Conservation (phyloP, 2,329 filamentous ascomycete species). For the Cadophora sp. region DNA sequence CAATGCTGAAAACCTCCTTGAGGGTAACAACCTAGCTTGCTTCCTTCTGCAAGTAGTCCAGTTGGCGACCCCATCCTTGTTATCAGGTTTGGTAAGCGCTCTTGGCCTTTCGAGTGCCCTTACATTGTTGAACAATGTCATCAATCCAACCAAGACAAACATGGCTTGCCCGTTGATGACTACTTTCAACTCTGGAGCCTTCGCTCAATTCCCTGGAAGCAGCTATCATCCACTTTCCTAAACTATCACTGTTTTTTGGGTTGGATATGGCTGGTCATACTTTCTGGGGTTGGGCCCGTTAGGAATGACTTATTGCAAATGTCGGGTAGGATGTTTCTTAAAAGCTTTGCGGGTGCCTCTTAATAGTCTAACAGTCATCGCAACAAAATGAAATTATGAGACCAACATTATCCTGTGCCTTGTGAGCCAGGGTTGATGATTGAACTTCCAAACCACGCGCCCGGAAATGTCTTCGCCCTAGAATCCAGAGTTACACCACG, state of each 20-base stretch:
- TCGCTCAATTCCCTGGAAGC: conserved; percentile 28
- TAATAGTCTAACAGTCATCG: not conserved
- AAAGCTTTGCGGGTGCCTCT: not conserved
- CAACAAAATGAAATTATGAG: not conserved
- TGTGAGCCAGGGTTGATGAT: not conserved
- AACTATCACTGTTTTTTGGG: not conserved
- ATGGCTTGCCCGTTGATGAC: conserved; percentile 26
- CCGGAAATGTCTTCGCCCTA: too few relatives aligned
- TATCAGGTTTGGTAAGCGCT: conserved; percentile 11
- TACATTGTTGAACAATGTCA: conserved; percentile 15
- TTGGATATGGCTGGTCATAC: not conserved
- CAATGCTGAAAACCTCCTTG: conserved; percentile 51
- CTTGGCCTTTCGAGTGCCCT: conserved; percentile 15
- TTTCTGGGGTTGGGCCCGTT: not conserved
- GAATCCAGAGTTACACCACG: too few relatives aligned
- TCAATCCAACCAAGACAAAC: conserved; percentile 8
- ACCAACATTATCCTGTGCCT: not conserved
- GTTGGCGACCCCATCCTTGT: conserved; percentile 11
- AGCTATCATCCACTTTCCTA: not conserved
- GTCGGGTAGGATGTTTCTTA: not conserved
- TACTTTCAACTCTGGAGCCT: conserved; percentile 25
- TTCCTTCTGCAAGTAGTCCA: conserved; percentile 39
- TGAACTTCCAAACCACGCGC: too few relatives aligned
- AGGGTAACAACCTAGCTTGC: conserved; percentile 57
- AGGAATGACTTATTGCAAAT: not conserved